Evolutionary conservation across 2,329 filamentous ascomycete species (phyloP).

Genomic region (Verticillium zaregamsianum): DNA sequence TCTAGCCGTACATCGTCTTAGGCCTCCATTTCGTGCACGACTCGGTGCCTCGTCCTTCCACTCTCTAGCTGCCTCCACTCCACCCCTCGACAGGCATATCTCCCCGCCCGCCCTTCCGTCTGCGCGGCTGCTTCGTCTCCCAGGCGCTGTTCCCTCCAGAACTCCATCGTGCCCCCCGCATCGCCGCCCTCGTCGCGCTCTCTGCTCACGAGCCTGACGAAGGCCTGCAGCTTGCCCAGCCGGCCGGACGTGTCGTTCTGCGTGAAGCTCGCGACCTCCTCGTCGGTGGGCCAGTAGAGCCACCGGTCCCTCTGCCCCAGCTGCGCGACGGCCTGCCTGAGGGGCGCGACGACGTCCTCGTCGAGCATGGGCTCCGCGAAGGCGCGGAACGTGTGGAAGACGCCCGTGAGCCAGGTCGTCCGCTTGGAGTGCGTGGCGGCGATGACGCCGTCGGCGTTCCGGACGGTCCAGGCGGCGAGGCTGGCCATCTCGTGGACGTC

Average conservation of each 20-base stretch:
- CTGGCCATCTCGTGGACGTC: slow-evolving; percentile 55
- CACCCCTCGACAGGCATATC: background rate
- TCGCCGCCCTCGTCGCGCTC: background rate
- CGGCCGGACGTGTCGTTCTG: slow-evolving; percentile 9
- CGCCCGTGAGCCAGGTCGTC: slow-evolving; percentile 19
- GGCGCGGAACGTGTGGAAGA: slow-evolving; percentile 43
- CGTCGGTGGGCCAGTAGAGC: slow-evolving; percentile 33
- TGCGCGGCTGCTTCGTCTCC: background rate
- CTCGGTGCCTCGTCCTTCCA: background rate
- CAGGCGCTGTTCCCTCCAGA: background rate
- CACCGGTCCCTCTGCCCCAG: slow-evolving; percentile 16
- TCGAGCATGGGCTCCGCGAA: slow-evolving; percentile 40
- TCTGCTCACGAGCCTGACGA: background rate
- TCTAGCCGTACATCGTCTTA: background rate
- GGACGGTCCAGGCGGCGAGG: slow-evolving; percentile 55
- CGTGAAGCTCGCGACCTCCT: slow-evolving; percentile 29
- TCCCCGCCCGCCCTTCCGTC: background rate
- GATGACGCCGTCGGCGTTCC: slow-evolving; percentile 31
- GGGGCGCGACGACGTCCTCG: slow-evolving; percentile 19
- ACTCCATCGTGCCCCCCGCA: background rate
- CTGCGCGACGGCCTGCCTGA: slow-evolving; percentile 23
- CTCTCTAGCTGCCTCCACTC: background rate
- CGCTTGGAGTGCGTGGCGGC: slow-evolving; percentile 11
- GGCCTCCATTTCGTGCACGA: background rate
- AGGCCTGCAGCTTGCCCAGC: slow-evolving; percentile 3